Conservation (phyloP, 495 filamentous ascomycete species). For the Hypoxylon lienhwacheense region DNA sequence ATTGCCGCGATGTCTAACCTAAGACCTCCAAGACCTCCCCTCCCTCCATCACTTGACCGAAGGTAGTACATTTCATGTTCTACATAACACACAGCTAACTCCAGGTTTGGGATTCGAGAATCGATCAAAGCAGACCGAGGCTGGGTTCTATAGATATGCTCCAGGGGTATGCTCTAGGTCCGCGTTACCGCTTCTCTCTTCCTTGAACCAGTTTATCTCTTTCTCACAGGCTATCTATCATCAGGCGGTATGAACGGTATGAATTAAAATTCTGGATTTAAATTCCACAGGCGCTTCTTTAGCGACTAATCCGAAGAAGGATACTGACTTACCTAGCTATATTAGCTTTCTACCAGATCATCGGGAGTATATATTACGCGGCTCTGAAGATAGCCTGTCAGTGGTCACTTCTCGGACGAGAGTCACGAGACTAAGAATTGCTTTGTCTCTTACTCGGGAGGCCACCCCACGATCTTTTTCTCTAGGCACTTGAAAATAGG, state of each 20-base stretch:
- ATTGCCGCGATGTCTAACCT: too few species aligned
- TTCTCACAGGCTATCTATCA: conserved; percentile 16
- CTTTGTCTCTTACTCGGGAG: conserved; percentile 12
- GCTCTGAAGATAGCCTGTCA: conserved; percentile 10
- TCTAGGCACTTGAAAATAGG: conserved; percentile 24
- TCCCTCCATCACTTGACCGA: too few species aligned
- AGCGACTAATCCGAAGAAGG: conserved; percentile 10
- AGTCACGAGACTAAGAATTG: conserved; percentile 1
- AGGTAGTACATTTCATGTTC: too few species aligned
- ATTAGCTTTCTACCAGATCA: conserved; percentile 13
- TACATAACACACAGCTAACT: too few species aligned
- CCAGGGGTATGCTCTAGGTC: conserved; percentile 13
- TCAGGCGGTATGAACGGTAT: too few species aligned
- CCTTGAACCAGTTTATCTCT: conserved; percentile 6
- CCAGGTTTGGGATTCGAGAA: too few species aligned
- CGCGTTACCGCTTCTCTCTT: conserved; percentile 26
- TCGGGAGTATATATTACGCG: conserved; percentile 10
- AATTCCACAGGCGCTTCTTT: conserved; percentile 6
- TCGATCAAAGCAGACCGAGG: too few species aligned
- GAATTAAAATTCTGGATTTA: too few species aligned
- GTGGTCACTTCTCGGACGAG: conserved; percentile 5
- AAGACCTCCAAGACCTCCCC: too few species aligned
- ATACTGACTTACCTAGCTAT: not conserved
- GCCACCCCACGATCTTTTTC: conserved; percentile 19
- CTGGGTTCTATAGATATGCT: too few species aligned